A percentile compares a stretch with the other conserved stretches of the same genome.
phyloP scores from a whole-genome alignment of 2,329 filamentous ascomycete species.

The Pyrenophora seminiperda region DNA sequence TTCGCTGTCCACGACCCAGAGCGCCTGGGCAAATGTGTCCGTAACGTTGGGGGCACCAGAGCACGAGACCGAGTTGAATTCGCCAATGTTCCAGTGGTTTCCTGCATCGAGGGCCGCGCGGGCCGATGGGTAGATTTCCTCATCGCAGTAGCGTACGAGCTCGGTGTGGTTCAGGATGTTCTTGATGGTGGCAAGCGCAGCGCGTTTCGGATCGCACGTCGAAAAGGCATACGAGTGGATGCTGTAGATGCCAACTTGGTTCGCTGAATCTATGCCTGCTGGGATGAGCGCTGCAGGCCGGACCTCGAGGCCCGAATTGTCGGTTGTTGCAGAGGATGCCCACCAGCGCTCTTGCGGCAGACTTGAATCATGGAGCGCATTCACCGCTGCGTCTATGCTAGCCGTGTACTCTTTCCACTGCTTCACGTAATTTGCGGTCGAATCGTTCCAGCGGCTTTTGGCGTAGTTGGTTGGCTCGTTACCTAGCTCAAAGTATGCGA shows the following conservation, averaged over 20 bases:
- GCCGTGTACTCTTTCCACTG: constrained; percentile 15
- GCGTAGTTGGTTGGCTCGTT: constrained; percentile 18
- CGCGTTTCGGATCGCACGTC: constrained; percentile 9
- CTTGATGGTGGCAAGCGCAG: constrained; percentile 9
- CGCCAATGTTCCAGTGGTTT: constrained; percentile 12
- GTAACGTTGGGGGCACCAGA: constrained; percentile 16
- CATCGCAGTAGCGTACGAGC: constrained; percentile 14
- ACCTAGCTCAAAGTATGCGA: constrained; percentile 15
- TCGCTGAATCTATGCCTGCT: constrained; percentile 10
- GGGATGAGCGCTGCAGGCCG: constrained; percentile 17
- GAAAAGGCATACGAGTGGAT: constrained; percentile 17
- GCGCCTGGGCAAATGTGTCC: constrained; percentile 18
- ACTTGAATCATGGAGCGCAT: constrained; percentile 1
- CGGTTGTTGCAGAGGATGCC: constrained; percentile 19
- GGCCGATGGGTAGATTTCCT: constrained; percentile 19
- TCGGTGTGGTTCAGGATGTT: constrained; percentile 22
- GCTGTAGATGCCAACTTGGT: constrained; percentile 12
- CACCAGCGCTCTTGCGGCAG: constrained; percentile 13
- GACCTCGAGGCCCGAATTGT: constrained; percentile 13
- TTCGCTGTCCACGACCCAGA: constrained; percentile 19
- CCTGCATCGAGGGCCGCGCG: constrained; percentile 11
- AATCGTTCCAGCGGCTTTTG: constrained; percentile 10
- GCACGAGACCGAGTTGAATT: constrained; percentile 19
- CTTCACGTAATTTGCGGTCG: constrained; percentile 12
- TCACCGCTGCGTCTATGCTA: constrained; percentile 8